phyloP scores from a whole-genome alignment of 108 stramenopile genomes.

The Mayamaea pseudoterrestris region DNA sequence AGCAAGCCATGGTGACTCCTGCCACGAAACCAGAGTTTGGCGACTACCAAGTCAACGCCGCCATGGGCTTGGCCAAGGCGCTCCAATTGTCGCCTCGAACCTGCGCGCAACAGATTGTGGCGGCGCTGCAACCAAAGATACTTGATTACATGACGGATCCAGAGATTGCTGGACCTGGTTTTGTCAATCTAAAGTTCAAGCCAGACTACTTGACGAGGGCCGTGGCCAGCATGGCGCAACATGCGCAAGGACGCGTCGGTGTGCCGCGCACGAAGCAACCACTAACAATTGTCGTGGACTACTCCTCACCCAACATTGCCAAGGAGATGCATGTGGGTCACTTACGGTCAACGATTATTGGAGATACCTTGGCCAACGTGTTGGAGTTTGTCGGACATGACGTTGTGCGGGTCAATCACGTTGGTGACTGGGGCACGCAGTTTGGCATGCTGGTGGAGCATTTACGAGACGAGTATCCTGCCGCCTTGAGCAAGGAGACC shows the following conservation, averaged over 20 bases:
- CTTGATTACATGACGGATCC: slow-evolving; percentile 63
- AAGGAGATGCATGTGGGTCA: slow-evolving; percentile 99
- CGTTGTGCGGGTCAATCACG: slow-evolving; percentile 92
- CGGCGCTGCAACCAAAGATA: slow-evolving; percentile 45
- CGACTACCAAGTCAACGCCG: slow-evolving; percentile 95
- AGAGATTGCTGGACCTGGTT: slow-evolving; percentile 85
- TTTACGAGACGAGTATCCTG: slow-evolving; percentile 89
- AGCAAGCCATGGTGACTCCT: slow-evolving; percentile 67
- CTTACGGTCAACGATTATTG: slow-evolving; percentile 96
- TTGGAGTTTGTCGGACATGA: slow-evolving; percentile 87
- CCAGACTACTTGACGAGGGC: slow-evolving; percentile 54
- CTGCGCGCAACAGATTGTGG: slow-evolving; percentile 59
- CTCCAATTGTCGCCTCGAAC: slow-evolving; percentile 48
- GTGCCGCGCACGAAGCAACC: slow-evolving; percentile 39
- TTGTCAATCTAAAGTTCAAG: slow-evolving; percentile 85
- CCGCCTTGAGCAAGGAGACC: slow-evolving; percentile 67
- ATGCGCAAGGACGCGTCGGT: slow-evolving; percentile 48
- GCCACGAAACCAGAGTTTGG: slow-evolving; percentile 79
- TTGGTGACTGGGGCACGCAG: slow-evolving; percentile 99
- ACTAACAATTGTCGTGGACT: slow-evolving; percentile 89
- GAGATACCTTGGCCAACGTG: slow-evolving; percentile 88
- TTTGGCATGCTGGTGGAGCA: slow-evolving; percentile 98
- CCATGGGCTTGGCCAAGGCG: slow-evolving; percentile 39
- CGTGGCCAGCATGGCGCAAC: slow-evolving; percentile 40
- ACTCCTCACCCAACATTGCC: slow-evolving; percentile 96